Percentiles rank a stretch among this genome's conserved stretches.
phyloP scores from a whole-genome alignment of 2,329 filamentous ascomycete genomes.

The Colletotrichum karsti region DNA sequence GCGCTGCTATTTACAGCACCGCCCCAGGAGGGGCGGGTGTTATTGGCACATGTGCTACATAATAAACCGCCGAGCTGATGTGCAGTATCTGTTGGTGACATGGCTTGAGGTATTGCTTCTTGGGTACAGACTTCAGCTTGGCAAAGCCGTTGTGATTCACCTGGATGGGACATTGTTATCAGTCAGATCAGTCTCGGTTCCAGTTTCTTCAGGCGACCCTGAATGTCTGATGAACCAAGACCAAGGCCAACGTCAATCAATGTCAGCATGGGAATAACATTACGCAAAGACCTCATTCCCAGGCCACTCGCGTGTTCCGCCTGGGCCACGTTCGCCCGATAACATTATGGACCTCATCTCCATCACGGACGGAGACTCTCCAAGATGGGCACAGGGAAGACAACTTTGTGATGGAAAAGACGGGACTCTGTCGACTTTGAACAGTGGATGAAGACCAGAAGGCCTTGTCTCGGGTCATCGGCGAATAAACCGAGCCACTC shows the following conservation, averaged over 20 bases:
- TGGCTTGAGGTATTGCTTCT: constrained; percentile 7
- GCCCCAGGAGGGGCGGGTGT: neutral
- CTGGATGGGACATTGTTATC: constrained; percentile 10
- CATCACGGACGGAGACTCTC: neutral
- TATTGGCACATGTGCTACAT: neutral
- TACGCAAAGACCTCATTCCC: neutral
- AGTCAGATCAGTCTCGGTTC: neutral
- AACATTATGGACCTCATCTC: neutral
- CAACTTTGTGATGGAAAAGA: neutral
- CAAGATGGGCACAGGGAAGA: neutral
- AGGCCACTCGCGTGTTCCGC: neutral
- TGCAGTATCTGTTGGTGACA: constrained; percentile 1
- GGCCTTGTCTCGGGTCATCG: neutral
- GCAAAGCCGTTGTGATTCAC: constrained; percentile 20
- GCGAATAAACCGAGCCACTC: constrained; percentile 20
- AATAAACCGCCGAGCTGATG: neutral
- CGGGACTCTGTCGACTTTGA: neutral
- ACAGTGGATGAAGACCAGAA: neutral
- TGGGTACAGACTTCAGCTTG: constrained; percentile 5
- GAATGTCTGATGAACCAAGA: neutral
- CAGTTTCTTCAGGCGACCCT: neutral
- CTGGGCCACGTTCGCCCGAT: neutral
- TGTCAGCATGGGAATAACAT: neutral
- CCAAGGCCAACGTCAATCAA: neutral
- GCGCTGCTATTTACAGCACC: constrained; percentile 11